phyloP scores from a whole-genome alignment of 768 basidiomycete species.

The Dioszegia crocea region DNA sequence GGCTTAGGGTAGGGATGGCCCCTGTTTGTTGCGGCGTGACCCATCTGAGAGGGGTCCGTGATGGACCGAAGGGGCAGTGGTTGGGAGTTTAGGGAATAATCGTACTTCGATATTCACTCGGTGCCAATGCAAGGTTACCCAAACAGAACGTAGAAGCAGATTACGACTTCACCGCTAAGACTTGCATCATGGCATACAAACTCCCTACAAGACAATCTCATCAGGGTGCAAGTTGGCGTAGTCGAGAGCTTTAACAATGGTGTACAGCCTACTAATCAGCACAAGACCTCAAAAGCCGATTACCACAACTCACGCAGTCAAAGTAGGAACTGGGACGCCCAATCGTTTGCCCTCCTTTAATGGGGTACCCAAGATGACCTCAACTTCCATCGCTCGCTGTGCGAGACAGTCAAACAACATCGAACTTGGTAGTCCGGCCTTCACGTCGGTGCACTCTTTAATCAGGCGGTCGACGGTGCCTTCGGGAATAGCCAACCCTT shows the following conservation, averaged over 20 bases:
- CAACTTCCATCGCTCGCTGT: slow-evolving; percentile 45
- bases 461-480: slow-evolving; percentile 42
- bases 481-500: slow-evolving; percentile 40
- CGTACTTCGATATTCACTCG: too few relatives aligned
- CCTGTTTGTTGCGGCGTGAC: too few relatives aligned
- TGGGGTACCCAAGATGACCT: slow-evolving; percentile 47
- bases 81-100: too few relatives aligned
- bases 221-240: slow-evolving; percentile 35
- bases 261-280: slow-evolving; percentile 32
- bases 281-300: neutral
- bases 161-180: too few relatives aligned
- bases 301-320: slow-evolving; percentile 36
- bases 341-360: slow-evolving; percentile 37
- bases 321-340: slow-evolving; percentile 37
- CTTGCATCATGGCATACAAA: too few relatives aligned
- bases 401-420: slow-evolving; percentile 46
- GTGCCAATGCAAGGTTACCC: too few relatives aligned
- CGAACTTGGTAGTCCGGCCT: slow-evolving; percentile 38
- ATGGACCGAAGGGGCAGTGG: too few relatives aligned
- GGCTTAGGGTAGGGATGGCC: too few relatives aligned
- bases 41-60: too few relatives aligned
- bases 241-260: slow-evolving; percentile 45
- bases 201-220: slow-evolving; percentile 4
- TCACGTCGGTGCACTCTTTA: slow-evolving; percentile 42
- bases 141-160: too few relatives aligned